Percentiles rank a stretch among this genome's conserved stretches.
Conservation (phyloP, 2,329 filamentous ascomycete genomes). For the Helotiales sp. region DNA sequence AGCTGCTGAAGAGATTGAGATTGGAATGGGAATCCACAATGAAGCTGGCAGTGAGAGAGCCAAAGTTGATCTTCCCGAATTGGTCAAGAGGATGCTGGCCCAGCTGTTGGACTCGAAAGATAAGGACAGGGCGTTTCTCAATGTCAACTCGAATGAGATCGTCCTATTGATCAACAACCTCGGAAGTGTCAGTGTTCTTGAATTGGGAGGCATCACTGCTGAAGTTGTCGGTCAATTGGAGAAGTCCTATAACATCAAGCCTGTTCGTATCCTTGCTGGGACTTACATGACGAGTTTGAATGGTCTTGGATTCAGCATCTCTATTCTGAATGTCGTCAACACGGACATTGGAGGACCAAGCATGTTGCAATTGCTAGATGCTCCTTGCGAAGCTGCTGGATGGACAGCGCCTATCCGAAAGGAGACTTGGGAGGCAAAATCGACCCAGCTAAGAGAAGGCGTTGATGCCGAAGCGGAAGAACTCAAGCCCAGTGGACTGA, state of each 20-base stretch:
- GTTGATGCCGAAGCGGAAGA: slow-evolving; percentile 40
- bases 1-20: slow-evolving; percentile 60
- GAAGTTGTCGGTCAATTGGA: slow-evolving; percentile 67
- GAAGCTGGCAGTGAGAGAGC: slow-evolving; percentile 60
- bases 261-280: slow-evolving; percentile 64
- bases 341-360: slow-evolving; percentile 51
- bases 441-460: slow-evolving; percentile 42
- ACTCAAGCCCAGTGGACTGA: slow-evolving; percentile 42
- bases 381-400: slow-evolving; percentile 68
- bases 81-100: slow-evolving; percentile 65
- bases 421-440: slow-evolving; percentile 61
- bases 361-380: slow-evolving; percentile 70
- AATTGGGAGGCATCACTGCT: slow-evolving; percentile 69
- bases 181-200: slow-evolving; percentile 69
- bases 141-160: slow-evolving; percentile 62
- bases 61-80: slow-evolving; percentile 52
- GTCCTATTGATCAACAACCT: slow-evolving; percentile 73
- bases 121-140: slow-evolving; percentile 66
- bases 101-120: slow-evolving; percentile 68
- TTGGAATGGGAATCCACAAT: slow-evolving; percentile 78
- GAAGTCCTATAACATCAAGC: slow-evolving; percentile 62
- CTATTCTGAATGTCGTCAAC: slow-evolving; percentile 65
- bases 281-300: slow-evolving; percentile 77
- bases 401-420: slow-evolving; percentile 66
- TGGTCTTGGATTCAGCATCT: slow-evolving; percentile 73